Conservation (phyloP, 2,329 filamentous ascomycete species). For the Ceratocystis papillata region DNA sequence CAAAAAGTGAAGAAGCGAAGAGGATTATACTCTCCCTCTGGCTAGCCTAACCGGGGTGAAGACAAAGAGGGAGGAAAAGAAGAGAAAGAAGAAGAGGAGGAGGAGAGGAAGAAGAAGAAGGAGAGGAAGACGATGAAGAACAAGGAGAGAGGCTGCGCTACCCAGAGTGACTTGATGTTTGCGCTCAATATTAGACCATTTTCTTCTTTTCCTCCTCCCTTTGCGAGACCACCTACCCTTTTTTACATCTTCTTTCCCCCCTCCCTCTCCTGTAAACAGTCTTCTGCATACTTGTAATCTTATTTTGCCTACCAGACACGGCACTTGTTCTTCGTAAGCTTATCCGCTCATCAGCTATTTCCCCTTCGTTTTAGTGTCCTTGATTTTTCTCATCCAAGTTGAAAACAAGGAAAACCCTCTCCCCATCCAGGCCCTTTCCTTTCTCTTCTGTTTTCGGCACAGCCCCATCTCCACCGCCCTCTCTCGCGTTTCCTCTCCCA, state of each 20-base stretch:
- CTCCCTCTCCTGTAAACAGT: not conserved
- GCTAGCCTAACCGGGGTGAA: no score
- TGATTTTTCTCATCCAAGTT: not conserved
- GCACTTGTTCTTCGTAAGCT: not conserved
- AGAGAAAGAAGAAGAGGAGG: not conserved
- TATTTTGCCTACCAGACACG: not conserved
- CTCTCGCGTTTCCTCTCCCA: not conserved
- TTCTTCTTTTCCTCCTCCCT: conserved; percentile 1
- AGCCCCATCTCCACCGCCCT: not conserved
- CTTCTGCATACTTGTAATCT: no score
- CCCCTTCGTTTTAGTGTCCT: no score
- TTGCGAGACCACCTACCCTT: no score
- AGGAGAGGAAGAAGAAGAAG: not conserved
- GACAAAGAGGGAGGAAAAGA: not conserved
- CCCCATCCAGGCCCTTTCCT: not conserved
- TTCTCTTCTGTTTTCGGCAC: not conserved
- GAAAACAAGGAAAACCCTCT: not conserved
- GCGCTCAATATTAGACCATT: no score
- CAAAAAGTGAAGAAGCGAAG: no score
- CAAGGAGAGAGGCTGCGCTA: not conserved
- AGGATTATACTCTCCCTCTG: no score
- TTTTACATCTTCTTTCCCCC: not conserved
- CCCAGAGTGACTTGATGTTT: not conserved
- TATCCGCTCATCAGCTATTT: not conserved
- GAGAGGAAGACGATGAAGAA: not conserved